phyloP scores from a whole-genome alignment of 495 filamentous ascomycete genomes.

The Xylaria venustula region DNA sequence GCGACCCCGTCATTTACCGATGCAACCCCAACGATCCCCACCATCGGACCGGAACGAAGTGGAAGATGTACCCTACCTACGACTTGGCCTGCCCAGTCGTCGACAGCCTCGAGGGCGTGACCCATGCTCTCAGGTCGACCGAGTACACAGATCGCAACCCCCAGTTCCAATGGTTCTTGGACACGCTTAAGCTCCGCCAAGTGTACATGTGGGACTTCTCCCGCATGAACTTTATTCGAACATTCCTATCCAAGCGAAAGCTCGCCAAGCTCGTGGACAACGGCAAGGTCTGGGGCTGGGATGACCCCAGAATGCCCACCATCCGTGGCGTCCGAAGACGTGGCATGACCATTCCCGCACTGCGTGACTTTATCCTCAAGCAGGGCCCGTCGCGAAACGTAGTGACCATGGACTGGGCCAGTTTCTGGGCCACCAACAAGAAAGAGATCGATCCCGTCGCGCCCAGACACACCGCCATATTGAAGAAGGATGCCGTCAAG shows the following conservation, averaged over 20 bases:
- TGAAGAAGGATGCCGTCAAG: conserved; percentile 63
- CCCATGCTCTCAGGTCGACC: conserved; percentile 90
- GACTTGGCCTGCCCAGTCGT: conserved; percentile 92
- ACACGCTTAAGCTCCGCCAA: conserved; percentile 77
- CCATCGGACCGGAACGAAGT: conserved; percentile 83
- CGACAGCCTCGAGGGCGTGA: conserved; percentile 87
- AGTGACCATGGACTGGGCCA: conserved; percentile 85
- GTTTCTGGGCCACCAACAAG: conserved; percentile 94
- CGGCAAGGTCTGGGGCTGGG: conserved; percentile 88
- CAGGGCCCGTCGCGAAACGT: conserved; percentile 89
- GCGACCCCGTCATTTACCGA: conserved; percentile 94
- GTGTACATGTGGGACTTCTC: conserved; percentile 98
- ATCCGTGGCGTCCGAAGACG: conserved; percentile 83
- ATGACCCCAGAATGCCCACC: conserved; percentile 92
- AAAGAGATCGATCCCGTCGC: conserved; percentile 91
- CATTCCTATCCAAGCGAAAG: conserved; percentile 91
- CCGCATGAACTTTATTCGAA: conserved; percentile 92
- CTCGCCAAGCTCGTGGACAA: conserved; percentile 88
- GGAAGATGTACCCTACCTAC: conserved; percentile 97
- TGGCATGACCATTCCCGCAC: conserved; percentile 87
- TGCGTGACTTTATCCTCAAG: conserved; percentile 89
- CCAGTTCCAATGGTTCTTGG: conserved; percentile 95
- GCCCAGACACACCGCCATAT: conserved; percentile 79
- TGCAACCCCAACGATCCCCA: conserved; percentile 74
- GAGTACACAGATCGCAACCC: conserved; percentile 97